Evolutionary conservation across 176 grass and related monocot species (phyloP).

Genomic region (Paspalum notatum): DNA sequence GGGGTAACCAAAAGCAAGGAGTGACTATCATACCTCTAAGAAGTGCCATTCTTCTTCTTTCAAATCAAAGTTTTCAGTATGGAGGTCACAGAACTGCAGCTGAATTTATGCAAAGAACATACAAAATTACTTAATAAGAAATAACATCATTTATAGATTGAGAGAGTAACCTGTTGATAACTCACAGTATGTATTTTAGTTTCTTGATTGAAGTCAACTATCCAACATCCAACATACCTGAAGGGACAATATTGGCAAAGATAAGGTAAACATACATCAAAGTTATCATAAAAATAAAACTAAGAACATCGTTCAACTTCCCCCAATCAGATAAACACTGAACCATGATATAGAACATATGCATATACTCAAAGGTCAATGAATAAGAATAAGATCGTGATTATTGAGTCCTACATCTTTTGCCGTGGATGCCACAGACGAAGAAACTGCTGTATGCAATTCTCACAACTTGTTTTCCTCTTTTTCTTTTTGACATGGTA

Average conservation of each 20-base stretch:
- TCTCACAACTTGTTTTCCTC: slow-evolving; percentile 56
- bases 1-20: slow-evolving; percentile 17
- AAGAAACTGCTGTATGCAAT: slow-evolving; percentile 65
- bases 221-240: slow-evolving; percentile 63
- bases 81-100: slow-evolving; percentile 71
- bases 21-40: slow-evolving; percentile 50
- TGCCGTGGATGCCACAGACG: slow-evolving; percentile 62
- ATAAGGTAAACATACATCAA: background rate
- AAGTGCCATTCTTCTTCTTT: slow-evolving; percentile 82
- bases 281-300: slow-evolving; percentile 8
- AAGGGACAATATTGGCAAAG: slow-evolving; percentile 20
- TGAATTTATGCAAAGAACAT: slow-evolving; percentile 47
- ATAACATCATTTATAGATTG: background rate
- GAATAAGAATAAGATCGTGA: background rate
- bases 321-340: background rate
- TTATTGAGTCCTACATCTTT: slow-evolving; percentile 44
- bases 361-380: background rate
- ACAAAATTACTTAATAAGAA: slow-evolving; percentile 46
- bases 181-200: slow-evolving; percentile 67
- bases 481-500: slow-evolving; percentile 48
- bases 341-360: background rate
- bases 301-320: background rate
- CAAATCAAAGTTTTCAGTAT: slow-evolving; percentile 68
- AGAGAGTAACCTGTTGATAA: slow-evolving; percentile 37
- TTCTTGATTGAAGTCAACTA: slow-evolving; percentile 58